Conservation (phyloP, 176 grass and related monocot species). For the Avena atlantica region DNA sequence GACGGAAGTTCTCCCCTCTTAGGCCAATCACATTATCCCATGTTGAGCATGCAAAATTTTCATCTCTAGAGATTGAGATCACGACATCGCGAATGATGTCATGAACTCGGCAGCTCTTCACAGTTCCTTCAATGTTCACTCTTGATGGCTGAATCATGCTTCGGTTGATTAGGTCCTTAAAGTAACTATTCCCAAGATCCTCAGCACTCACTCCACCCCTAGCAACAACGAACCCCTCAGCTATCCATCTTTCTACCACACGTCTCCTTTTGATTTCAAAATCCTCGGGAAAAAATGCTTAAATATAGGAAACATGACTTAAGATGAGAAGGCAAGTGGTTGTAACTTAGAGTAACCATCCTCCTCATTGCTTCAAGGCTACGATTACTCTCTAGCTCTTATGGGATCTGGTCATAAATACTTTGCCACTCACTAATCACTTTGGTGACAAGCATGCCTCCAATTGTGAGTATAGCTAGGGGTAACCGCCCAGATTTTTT, state of each 20-base stretch:
- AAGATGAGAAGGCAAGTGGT: conserved; percentile 39
- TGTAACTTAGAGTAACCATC: conserved; percentile 27
- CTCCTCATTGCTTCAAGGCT: conserved; percentile 13
- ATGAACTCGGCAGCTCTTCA: conserved; percentile 30
- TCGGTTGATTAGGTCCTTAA: conserved; percentile 19
- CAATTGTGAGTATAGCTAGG: conserved; percentile 39
- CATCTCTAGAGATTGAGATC: neutral
- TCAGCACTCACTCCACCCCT: neutral
- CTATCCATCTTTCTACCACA: conserved; percentile 38
- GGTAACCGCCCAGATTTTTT: conserved; percentile 32
- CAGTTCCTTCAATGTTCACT: neutral
- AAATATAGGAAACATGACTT: conserved; percentile 42
- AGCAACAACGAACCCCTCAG: conserved; percentile 12
- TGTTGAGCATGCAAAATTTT: neutral
- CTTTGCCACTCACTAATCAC: neutral
- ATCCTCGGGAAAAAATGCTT: conserved; percentile 44
- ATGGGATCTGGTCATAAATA: neutral
- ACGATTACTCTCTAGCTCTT: conserved; percentile 34
- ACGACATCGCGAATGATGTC: conserved; percentile 27
- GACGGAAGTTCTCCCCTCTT: neutral
- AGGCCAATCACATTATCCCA: neutral
- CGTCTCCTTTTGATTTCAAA: neutral
- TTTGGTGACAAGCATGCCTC: conserved; percentile 12
- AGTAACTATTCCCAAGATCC: conserved; percentile 19
- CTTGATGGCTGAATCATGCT: conserved; percentile 39